phyloP scores from a whole-genome alignment of 192 early-diverging fungal genomes.

The Podila epicladia region DNA sequence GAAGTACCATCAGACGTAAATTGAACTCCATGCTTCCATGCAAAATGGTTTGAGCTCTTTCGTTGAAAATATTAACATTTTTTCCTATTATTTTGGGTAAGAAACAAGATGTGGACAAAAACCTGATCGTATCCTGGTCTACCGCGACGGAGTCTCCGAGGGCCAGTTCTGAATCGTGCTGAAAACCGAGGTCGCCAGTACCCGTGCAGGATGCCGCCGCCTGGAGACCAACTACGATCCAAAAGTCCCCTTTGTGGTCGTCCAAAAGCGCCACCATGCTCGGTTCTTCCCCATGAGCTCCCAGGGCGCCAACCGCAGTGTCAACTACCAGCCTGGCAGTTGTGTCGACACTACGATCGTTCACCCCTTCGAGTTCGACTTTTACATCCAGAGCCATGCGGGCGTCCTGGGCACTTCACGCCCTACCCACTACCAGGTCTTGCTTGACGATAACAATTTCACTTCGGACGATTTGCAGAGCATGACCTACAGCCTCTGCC shows the following conservation, averaged over 20 bases:
- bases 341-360: conserved; percentile 77
- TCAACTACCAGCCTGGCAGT: conserved; percentile 88
- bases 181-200: conserved; percentile 73
- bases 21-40: neutral
- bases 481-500: conserved; percentile 91
- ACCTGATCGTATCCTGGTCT: conserved; percentile 82
- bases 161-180: conserved; percentile 82
- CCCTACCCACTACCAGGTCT: conserved; percentile 91
- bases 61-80: no score
- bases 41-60: no score
- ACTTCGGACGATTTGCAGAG: conserved; percentile 82
- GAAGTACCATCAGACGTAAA: conserved; percentile 60
- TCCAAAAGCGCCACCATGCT: conserved; percentile 92
- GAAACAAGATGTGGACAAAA: conserved; percentile 67
- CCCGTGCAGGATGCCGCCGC: conserved; percentile 65
- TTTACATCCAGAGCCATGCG: conserved; percentile 90
- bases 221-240: conserved; percentile 80
- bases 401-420: conserved; percentile 94
- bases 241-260: conserved; percentile 82
- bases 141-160: conserved; percentile 91
- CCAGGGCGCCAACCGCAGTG: conserved; percentile 71
- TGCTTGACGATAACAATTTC: conserved; percentile 89
- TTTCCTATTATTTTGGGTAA: no score
- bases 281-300: conserved; percentile 81
- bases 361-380: conserved; percentile 87